Base-by-base conservation (phyloP, 1,284 basidiomycete genomes). In the Austroboletus novae-zelandiae region DNA sequence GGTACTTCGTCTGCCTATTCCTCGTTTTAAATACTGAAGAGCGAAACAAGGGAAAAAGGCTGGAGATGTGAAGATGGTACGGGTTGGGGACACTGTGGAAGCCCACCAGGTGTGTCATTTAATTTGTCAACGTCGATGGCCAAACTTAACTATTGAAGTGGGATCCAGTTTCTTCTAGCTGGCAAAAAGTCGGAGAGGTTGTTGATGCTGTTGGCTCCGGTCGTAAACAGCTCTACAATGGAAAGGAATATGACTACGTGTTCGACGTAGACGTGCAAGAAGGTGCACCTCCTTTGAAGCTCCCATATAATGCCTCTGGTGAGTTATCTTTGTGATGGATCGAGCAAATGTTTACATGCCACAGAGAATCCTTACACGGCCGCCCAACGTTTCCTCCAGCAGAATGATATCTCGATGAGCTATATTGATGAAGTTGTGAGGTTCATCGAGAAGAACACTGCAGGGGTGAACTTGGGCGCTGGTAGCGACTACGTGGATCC, bases 211-310 rank as follows among this genome's bases (percentile, higher is more conserved):
- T 97, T 41, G 92, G 94, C 9, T 83, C 86, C 41, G 83, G 84
- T 9, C 79, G 89, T 53, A 98, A 93, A 70, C 92, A 96, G 68
- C 77, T 96, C 6, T 89, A 90, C 67, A 71, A 91, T 58, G 97
- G 97, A 29, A 87, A 88, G 66, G 96, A 98, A 71, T 99, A 95
- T 65, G 97, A 99, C 72, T 96, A 98, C 62, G 96, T 99, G 9
- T 99, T 99, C 62, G 95, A 98, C 62, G 95, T 99, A 17, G 96
- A 98, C 64, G 89, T 98, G 27, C 80, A 92, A 57, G 96, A 98
- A 57, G 96, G 94, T 8, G 84, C 83, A 20, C 95, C 96, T 7
- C 88, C 94, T 7, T 77, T 99, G 56, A 98, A 98, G 66, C 79
- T 99, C 30, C 95, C 96, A 0, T 99, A 91, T 71, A 98, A 98